These are phyloP conservation scores for Hypoxylon lienhwacheense DNA, from an alignment of 495 filamentous ascomycete species.

Conservation along the genomic window DNA sequence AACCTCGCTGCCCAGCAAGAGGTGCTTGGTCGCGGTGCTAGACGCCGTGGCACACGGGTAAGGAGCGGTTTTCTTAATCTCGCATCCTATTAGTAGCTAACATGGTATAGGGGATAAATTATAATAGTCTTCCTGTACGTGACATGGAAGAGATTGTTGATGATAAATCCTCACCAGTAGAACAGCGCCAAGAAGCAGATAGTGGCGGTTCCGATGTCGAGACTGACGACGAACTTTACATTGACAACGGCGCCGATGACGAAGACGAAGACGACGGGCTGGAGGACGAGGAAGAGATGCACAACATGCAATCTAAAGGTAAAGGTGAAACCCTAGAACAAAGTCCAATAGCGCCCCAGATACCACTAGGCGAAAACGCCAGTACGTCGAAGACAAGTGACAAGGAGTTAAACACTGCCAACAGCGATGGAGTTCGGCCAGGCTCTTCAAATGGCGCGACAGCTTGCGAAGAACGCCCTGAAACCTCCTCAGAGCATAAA, in stretches of 20 bases:
- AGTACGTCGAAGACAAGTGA: too few species aligned
- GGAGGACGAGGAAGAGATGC: not conserved
- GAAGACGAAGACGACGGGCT: constrained; percentile 24
- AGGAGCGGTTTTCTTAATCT: constrained; percentile 17
- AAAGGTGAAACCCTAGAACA: constrained; percentile 4
- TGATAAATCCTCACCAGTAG: constrained; percentile 28
- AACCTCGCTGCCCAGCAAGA: constrained; percentile 66
- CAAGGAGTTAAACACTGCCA: constrained; percentile 15
- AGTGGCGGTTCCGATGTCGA: constrained; percentile 33
- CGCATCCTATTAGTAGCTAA: constrained; percentile 16
- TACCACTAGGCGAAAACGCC: not conserved
- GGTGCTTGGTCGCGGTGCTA: constrained; percentile 79
- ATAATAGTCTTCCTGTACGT: constrained; percentile 38
- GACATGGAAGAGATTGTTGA: constrained; percentile 36
- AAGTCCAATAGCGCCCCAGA: constrained; percentile 1
- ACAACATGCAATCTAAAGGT: constrained; percentile 28
- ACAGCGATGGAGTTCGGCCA: not conserved
- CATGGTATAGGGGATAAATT: constrained; percentile 35
- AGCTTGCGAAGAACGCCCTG: not conserved
- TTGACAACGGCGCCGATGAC: constrained; percentile 22
- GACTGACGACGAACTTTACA: constrained; percentile 33
- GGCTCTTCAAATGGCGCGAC: not conserved
- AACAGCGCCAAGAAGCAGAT: constrained; percentile 24
- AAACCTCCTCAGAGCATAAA: not conserved
- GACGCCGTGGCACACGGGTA: constrained; percentile 54